A percentile compares a stretch with the other conserved stretches of the same genome.
Evolutionary conservation across 768 basidiomycete genomes (phyloP).

Genomic region (Galerina marginata): DNA sequence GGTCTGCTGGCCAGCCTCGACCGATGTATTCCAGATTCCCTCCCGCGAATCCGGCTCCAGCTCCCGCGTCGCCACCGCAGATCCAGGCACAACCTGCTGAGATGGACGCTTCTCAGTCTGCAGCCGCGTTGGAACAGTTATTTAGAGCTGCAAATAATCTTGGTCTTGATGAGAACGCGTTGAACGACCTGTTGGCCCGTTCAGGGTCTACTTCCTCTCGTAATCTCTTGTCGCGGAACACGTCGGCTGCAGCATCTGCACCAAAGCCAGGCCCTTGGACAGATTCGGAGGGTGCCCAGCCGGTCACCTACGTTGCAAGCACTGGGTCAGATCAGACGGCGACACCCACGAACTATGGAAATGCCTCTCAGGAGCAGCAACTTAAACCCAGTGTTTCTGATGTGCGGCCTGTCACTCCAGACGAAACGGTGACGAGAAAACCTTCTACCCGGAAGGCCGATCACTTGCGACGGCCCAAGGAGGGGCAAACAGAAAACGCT

Average conservation of each 20-base stretch:
- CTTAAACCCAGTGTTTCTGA: conserved; percentile 30
- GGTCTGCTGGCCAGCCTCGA: conserved; percentile 26
- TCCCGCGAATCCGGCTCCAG: conserved; percentile 28
- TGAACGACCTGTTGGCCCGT: conserved; percentile 74
- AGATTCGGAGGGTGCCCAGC: conserved; percentile 21
- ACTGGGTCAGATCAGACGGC: conserved; percentile 37
- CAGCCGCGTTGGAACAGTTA: conserved; percentile 68
- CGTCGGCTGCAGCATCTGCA: conserved; percentile 17
- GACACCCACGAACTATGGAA: conserved; percentile 27
- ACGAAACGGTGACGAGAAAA: conserved; percentile 40
- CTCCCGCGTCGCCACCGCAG: conserved; percentile 18
- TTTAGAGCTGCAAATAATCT: conserved; percentile 78
- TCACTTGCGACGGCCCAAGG: conserved; percentile 45
- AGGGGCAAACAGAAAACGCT: conserved; percentile 40
- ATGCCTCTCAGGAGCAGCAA: conserved; percentile 16
- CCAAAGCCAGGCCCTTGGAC: conserved; percentile 8
- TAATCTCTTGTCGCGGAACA: conserved; percentile 24
- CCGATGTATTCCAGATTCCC: conserved; percentile 39
- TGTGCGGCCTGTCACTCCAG: conserved; percentile 29
- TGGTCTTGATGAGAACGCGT: conserved; percentile 72
- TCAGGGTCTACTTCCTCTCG: conserved; percentile 71
- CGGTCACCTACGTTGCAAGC: conserved; percentile 31
- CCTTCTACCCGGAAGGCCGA: conserved; percentile 42
- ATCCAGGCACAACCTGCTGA: conserved; percentile 17
- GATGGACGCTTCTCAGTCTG: conserved; percentile 31